Percentiles rank a stretch among this genome's conserved stretches.
These are phyloP conservation scores for Daldinia caldariorum DNA, from an alignment of 495 filamentous ascomycete genomes.

Conservation along the genomic window DNA sequence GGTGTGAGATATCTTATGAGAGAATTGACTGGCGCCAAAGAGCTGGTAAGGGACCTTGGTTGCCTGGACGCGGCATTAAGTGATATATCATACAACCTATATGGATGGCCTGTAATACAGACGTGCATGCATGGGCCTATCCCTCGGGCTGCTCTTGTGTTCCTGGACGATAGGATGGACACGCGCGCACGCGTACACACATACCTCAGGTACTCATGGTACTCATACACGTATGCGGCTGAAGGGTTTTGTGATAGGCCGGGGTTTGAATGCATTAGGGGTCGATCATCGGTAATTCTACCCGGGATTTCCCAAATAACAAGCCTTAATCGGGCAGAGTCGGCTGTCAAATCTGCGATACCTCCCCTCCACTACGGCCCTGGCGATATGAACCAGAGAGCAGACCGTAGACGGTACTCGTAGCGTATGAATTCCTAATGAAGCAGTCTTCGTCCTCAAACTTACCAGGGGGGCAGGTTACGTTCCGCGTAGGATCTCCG, in stretches of 20 bases:
- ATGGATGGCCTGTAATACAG: slow-evolving; percentile 19
- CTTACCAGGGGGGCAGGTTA: slow-evolving; percentile 38
- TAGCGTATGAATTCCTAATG: slow-evolving; percentile 40
- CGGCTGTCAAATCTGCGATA: slow-evolving; percentile 34
- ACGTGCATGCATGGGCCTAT: slow-evolving; percentile 27
- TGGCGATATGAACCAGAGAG: slow-evolving; percentile 4
- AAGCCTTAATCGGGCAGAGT: slow-evolving; percentile 38
- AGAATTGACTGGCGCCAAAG: slow-evolving; percentile 14
- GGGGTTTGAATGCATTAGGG: slow-evolving; percentile 41
- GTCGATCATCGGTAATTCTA: slow-evolving; percentile 44
- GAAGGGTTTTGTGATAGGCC: slow-evolving; percentile 39
- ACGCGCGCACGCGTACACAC: slow-evolving; percentile 18
- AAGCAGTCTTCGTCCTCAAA: slow-evolving; percentile 26
- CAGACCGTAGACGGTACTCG: not conserved
- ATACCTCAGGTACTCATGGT: too few relatives aligned
- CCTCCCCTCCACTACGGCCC: slow-evolving; percentile 27
- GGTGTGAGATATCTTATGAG: slow-evolving; percentile 6
- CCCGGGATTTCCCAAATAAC: slow-evolving; percentile 38
- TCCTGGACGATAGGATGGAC: slow-evolving; percentile 24
- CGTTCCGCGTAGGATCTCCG: slow-evolving; percentile 41
- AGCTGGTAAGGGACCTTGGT: not conserved
- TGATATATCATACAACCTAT: slow-evolving; percentile 35
- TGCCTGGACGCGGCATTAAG: slow-evolving; percentile 21
- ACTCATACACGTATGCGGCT: slow-evolving; percentile 37
- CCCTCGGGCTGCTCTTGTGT: slow-evolving; percentile 6